Conservation (phyloP, 1,284 basidiomycete genomes). For the Puccinia novopanici region DNA sequence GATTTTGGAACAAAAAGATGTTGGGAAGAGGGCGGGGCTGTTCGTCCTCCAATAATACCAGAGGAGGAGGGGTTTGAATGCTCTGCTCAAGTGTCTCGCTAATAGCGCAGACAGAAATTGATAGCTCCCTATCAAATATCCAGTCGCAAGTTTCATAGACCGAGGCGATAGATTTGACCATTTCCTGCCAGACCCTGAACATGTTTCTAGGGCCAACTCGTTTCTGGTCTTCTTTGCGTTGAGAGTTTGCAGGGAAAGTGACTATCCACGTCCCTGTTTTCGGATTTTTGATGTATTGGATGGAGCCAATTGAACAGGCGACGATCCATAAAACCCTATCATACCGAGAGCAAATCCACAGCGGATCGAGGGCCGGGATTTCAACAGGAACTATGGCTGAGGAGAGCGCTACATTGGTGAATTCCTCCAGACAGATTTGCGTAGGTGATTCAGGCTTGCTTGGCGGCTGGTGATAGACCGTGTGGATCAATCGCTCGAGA, state of each 20-base stretch:
- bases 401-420: background rate
- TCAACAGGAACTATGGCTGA: slow-evolving; percentile 21
- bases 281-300: slow-evolving; percentile 2
- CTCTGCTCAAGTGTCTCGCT: background rate
- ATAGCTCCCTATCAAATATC: slow-evolving; percentile 28
- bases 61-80: slow-evolving; percentile 2
- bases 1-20: slow-evolving; percentile 23
- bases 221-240: background rate
- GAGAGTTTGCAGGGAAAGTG: background rate
- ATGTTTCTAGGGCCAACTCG: background rate
- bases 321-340: slow-evolving; percentile 27
- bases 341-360: slow-evolving; percentile 45
- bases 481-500: slow-evolving; percentile 34
- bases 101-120: background rate
- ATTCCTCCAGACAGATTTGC: slow-evolving; percentile 19
- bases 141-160: slow-evolving; percentile 12
- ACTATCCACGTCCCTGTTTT: slow-evolving; percentile 2
- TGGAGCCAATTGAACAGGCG: slow-evolving; percentile 8
- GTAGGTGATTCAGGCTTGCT: background rate
- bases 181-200: slow-evolving; percentile 26
- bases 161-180: background rate
- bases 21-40: background rate
- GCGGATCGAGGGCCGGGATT: slow-evolving; percentile 31
- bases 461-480: slow-evolving; percentile 42
- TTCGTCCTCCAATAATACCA: background rate